These are phyloP conservation scores for Suillus discolor DNA, from an alignment of 768 basidiomycete genomes.

Conservation along the genomic window DNA sequence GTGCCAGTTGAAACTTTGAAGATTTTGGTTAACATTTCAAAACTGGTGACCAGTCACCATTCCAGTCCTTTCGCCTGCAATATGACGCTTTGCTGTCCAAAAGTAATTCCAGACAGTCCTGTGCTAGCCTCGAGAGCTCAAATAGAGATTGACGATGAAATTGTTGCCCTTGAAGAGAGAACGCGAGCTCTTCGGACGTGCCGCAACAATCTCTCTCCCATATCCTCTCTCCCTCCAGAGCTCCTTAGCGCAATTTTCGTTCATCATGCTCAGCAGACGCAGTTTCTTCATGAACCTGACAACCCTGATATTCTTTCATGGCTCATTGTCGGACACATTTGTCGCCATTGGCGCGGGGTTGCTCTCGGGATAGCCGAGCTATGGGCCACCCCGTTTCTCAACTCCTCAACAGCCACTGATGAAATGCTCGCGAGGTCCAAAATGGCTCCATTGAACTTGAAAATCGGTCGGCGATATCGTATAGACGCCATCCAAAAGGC, in stretches of 20 bases:
- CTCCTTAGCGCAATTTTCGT: constrained; percentile 9
- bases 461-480: constrained; percentile 31
- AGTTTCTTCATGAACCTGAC: neutral
- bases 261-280: neutral
- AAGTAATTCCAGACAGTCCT: neutral
- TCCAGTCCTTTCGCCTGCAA: neutral
- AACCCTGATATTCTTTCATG: neutral
- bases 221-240: constrained; percentile 14
- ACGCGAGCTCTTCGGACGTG: constrained; percentile 7
- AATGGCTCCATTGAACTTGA: constrained; percentile 33
- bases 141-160: constrained; percentile 8
- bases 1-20: neutral
- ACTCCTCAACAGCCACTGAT: constrained; percentile 37
- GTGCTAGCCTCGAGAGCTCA: neutral
- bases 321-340: constrained; percentile 11
- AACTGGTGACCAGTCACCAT: neutral
- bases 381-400: constrained; percentile 41
- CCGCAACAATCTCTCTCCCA: constrained; percentile 11
- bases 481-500: constrained; percentile 31
- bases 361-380: constrained; percentile 40
- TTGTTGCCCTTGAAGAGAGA: constrained; percentile 1
- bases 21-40: neutral
- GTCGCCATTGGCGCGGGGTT: constrained; percentile 40
- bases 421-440: constrained; percentile 50
- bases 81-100: neutral